phyloP scores from a whole-genome alignment of 2,329 filamentous ascomycete genomes.

The Dactylellina leptospora region DNA sequence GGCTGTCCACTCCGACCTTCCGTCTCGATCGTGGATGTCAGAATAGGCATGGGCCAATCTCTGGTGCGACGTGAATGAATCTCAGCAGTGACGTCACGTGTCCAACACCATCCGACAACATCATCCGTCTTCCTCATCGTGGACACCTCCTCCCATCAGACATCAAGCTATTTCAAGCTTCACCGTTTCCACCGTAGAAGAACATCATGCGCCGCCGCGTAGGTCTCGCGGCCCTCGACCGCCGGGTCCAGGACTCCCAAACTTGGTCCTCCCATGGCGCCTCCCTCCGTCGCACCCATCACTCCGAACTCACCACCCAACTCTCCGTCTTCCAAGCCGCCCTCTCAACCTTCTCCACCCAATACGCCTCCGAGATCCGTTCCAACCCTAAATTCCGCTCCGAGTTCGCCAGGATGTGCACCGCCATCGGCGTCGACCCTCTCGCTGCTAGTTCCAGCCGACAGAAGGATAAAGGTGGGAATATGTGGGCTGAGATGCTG shows the following conservation, averaged over 20 bases:
- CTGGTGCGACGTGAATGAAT: background rate
- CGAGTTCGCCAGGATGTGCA: constrained; percentile 98
- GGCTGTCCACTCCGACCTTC: constrained; percentile 6
- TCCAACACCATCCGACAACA: background rate
- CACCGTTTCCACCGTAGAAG: background rate
- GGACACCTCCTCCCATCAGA: background rate
- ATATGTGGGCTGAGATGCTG: constrained; percentile 90
- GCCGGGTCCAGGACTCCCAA: constrained; percentile 66
- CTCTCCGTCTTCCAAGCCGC: constrained; percentile 95
- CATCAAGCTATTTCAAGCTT: background rate
- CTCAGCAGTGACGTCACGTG: constrained; percentile 17
- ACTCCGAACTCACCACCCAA: constrained; percentile 86
- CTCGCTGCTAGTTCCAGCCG: constrained; percentile 72
- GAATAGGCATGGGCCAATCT: background rate
- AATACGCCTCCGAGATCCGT: constrained; percentile 93
- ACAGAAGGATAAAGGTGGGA: constrained; percentile 64
- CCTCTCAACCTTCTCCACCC: constrained; percentile 92
- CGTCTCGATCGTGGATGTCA: background rate
- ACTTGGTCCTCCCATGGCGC: constrained; percentile 66
- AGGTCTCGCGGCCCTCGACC: constrained; percentile 88
- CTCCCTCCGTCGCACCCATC: constrained; percentile 82
- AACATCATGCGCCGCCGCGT: constrained; percentile 75
- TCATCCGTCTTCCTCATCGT: background rate
- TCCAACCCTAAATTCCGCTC: constrained; percentile 94
- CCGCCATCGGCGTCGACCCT: constrained; percentile 94